These are phyloP conservation scores for Vinca minor DNA, from an alignment of 257 asterid species.

Conservation along the genomic window DNA sequence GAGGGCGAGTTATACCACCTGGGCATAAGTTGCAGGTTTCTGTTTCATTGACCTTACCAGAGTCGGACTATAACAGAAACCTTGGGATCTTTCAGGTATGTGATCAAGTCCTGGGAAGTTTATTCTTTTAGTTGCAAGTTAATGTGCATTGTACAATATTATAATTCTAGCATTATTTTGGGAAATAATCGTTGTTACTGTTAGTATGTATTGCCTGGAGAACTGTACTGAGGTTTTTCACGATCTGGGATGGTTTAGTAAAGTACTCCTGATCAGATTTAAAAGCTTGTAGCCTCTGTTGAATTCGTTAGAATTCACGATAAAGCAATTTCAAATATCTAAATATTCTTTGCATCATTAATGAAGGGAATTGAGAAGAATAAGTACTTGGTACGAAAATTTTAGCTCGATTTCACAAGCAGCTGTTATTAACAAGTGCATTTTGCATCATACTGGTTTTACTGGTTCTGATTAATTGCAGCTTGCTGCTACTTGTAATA, in stretches of 20 bases:
- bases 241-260: background rate
- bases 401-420: background rate
- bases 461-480: background rate
- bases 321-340: background rate
- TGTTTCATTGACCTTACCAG: constrained; percentile 58
- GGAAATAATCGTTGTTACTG: background rate
- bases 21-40: constrained; percentile 66
- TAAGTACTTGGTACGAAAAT: too few species aligned
- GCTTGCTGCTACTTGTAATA: background rate
- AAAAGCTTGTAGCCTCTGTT: constrained; percentile 3
- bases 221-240: background rate
- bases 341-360: background rate
- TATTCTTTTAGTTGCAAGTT: background rate
- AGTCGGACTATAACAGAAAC: constrained; percentile 72
- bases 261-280: background rate
- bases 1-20: constrained; percentile 49
- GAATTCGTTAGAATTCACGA: background rate
- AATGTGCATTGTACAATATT: background rate
- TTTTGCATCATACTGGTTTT: background rate
- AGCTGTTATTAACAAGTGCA: background rate
- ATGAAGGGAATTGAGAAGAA: too few species aligned
- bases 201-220: background rate
- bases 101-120: constrained; percentile 8
- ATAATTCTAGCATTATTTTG: background rate
- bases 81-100: constrained; percentile 87